Evolutionary conservation across 2,329 filamentous ascomycete genomes (phyloP), one percentile per base, ranked within the genome.

Genomic region (Eurotiales sp.): DNA sequence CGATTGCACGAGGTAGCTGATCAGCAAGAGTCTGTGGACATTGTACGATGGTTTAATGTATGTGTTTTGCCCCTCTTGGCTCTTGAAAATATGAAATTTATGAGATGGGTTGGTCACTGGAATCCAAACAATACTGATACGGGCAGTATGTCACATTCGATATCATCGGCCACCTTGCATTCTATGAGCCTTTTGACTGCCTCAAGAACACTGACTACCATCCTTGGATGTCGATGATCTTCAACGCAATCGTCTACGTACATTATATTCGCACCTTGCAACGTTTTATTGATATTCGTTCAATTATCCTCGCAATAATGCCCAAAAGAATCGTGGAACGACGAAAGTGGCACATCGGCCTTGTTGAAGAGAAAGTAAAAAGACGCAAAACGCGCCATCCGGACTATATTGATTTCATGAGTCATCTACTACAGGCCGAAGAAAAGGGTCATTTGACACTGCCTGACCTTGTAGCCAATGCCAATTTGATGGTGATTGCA

Each of bases 101-200:
- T n/a, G n/a, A n/a, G n/a, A n/a, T n/a, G n/a, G n/a, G n/a, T n/a
- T n/a, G n/a, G n/a, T n/a, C n/a, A n/a, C n/a, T n/a, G n/a, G n/a
- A n/a, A n/a, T n/a, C n/a, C n/a, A 15, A 34, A 6, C 15, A 15
- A 34, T 15, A n/a, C 3, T 4, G 14, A 15, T 34, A n/a, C n/a
- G 6, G 10, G 3, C 34, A 49, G 46, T 49, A 49, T 17, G 46
- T 49, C 8, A 65, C 64, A 10, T 70, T 70, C 50, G 67, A 70
- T 37, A 53, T 68, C 4, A 68, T 68, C 47, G 67, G 67, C 11
- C 65, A 69, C 23, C 56, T 69, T 5, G 58, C 61, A 6, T 68
- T 67, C 39, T 65, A 63, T 6, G 63, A 68, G 42, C 56, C 66
- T 0, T 68, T 68, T 40, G 57, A 60, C 32, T 65, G 64, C 51